Conservation (phyloP, 2,329 filamentous ascomycete genomes). For the Claviceps africana region DNA sequence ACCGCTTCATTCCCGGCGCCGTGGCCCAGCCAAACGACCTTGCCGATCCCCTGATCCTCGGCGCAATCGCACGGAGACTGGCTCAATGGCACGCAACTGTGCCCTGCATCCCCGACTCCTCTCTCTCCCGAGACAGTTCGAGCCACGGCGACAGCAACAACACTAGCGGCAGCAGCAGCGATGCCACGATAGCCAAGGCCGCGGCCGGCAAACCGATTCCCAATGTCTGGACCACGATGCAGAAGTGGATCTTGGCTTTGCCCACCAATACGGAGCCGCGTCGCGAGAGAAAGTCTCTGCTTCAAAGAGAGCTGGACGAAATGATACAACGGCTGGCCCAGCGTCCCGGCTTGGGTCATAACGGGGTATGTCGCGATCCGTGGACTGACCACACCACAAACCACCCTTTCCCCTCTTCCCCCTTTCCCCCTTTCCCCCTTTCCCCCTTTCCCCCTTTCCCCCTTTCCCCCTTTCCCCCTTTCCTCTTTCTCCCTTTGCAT, state of each 20-base stretch:
- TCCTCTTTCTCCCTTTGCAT: too few species aligned
- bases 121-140: slow-evolving; percentile 19
- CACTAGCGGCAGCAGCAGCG: slow-evolving; percentile 10
- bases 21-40: slow-evolving; percentile 73
- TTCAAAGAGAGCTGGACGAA: slow-evolving; percentile 63
- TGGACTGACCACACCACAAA: background rate
- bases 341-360: slow-evolving; percentile 59
- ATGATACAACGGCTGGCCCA: slow-evolving; percentile 60
- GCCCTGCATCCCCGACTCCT: slow-evolving; percentile 35
- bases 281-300: slow-evolving; percentile 46
- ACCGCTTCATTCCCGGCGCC: slow-evolving; percentile 73
- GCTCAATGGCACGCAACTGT: slow-evolving; percentile 84
- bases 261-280: slow-evolving; percentile 60
- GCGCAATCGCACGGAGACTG: slow-evolving; percentile 67
- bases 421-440: too few species aligned
- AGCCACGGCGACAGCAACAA: slow-evolving; percentile 20
- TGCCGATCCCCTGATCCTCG: slow-evolving; percentile 59
- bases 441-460: too few species aligned
- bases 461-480: too few species aligned
- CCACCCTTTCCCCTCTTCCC: too few species aligned
- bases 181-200: slow-evolving; percentile 32
- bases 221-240: slow-evolving; percentile 89
- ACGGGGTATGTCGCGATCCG: slow-evolving; percentile 43
- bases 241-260: slow-evolving; percentile 85
- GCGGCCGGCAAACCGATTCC: slow-evolving; percentile 59